Evolutionary conservation across 2,329 filamentous ascomycete species (phyloP).

Genomic region (Fusarium haematococcum): DNA sequence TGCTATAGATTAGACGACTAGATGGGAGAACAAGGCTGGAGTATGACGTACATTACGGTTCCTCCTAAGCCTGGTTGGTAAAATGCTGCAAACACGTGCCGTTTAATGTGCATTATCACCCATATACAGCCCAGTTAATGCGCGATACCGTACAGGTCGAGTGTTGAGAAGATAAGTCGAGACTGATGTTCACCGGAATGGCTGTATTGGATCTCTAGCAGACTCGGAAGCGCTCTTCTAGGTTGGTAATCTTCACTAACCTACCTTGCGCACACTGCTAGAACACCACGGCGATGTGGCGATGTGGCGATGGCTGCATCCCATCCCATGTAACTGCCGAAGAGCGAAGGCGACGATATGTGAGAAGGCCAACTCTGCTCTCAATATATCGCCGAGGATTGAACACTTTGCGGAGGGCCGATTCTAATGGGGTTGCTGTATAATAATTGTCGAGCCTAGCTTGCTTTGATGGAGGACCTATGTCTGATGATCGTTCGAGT

Average conservation of each 20-base stretch:
- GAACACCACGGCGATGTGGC: not conserved
- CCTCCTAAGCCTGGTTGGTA: not conserved
- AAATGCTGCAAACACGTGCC: slow-evolving; percentile 1
- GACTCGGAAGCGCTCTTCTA: not conserved
- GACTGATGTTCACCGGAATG: not conserved
- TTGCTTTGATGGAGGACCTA: not conserved
- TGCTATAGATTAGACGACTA: slow-evolving; percentile 3
- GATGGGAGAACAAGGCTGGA: not conserved
- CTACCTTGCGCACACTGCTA: not conserved
- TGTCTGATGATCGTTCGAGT: not conserved
- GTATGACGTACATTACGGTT: not conserved
- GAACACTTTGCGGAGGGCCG: not conserved
- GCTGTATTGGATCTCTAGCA: not conserved
- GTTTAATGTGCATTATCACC: not conserved
- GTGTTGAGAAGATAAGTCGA: not conserved
- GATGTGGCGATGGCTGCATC: not conserved
- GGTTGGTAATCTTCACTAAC: not conserved
- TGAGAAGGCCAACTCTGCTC: not conserved
- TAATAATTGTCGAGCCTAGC: slow-evolving; percentile 3
- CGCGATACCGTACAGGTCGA: not conserved
- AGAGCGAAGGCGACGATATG: not conserved
- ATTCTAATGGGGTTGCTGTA: slow-evolving; percentile 6
- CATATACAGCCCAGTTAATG: not conserved
- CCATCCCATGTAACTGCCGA: slow-evolving; percentile 3
- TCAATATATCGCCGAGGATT: not conserved